Base-by-base conservation (phyloP, 257 asterid genomes). In the Salvia rosmarinus region DNA sequence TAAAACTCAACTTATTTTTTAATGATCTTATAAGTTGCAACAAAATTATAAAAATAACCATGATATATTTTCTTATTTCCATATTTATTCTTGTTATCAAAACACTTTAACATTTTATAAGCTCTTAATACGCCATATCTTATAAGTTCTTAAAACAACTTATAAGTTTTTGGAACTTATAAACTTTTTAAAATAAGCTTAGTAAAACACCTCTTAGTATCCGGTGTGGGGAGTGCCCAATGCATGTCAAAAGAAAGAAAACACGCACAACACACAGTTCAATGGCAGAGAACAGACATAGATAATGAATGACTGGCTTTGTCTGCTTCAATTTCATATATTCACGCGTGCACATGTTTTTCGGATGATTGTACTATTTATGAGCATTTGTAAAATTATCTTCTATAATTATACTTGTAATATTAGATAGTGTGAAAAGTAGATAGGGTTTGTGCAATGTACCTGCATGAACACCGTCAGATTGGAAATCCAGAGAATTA, bases 391-490 rank as follows among this genome's bases (percentile, higher is more conserved):
- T 51, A 19, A 9, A 17, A 19, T 19, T 51, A 19, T 51, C 17
- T 2, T 16, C 9, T 16, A 49, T 49, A 49, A 3, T 4, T 32
- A 32, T 6, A 6, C 0, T 39, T 9, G 44, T 39, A 2, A 39
- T 6, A 39, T 39, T 9, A 39, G 44, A 39, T 9, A 39, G 8
- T 39, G 44, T 39, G 44, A 10, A 39, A 4, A 52, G 9, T 8
- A 28, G 52, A 57, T 55, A 54, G 68, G 65, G 69, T 40, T 42
- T 14, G 50, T 23, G 32, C 23, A 72, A 62, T 61, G 70, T 52
- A 88, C 96, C 97, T 87, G 92, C 89, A 83, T 83, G 90, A 84
- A 68, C 64, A 67, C 65, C 75, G 67, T 75, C 84, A n/a, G 87
- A 71, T 79, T 81, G 96, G 85, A 84, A 79, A 52, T 82, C 85